Conservation (phyloP, 192 early-diverging fungal genomes). For the Ambispora gerdemannii region DNA sequence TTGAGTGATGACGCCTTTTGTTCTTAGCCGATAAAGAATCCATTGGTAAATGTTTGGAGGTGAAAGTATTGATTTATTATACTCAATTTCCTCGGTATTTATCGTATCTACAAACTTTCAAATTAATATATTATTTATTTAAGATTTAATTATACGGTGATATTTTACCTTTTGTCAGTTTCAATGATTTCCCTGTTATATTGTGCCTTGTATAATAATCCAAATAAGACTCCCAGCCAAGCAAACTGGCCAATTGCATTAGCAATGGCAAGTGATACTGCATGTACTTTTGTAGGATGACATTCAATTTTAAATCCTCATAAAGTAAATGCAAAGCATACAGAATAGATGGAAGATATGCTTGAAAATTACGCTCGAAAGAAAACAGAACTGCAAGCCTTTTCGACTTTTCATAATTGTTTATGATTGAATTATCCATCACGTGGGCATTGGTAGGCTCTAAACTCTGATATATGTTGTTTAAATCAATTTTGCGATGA, state of each 20-base stretch:
- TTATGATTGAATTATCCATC: neutral
- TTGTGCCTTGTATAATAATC: constrained; percentile 38
- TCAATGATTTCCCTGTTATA: constrained; percentile 8
- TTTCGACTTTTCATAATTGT: neutral
- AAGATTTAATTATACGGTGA: no score
- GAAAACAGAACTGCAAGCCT: constrained; percentile 31
- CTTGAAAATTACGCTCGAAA: constrained; percentile 3
- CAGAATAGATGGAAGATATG: constrained; percentile 41
- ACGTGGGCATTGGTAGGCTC: neutral
- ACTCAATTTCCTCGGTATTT: neutral
- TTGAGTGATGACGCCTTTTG: neutral
- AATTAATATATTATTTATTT: neutral
- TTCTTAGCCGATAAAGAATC: constrained; percentile 20
- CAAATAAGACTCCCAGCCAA: constrained; percentile 34
- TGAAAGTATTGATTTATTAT: neutral
- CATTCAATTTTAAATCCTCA: constrained; percentile 52
- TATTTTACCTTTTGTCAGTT: constrained; percentile 24
- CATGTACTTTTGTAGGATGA: constrained; percentile 32
- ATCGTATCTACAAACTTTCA: neutral
- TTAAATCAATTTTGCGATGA: constrained; percentile 15
- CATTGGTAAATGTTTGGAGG: constrained; percentile 27
- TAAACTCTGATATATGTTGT: constrained; percentile 6
- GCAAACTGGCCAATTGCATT: constrained; percentile 33
- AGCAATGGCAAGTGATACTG: constrained; percentile 34
- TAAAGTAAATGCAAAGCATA: constrained; percentile 52